Conservation (phyloP, 148 eudicot genomes). For the Rhododendron ferrugineum region DNA sequence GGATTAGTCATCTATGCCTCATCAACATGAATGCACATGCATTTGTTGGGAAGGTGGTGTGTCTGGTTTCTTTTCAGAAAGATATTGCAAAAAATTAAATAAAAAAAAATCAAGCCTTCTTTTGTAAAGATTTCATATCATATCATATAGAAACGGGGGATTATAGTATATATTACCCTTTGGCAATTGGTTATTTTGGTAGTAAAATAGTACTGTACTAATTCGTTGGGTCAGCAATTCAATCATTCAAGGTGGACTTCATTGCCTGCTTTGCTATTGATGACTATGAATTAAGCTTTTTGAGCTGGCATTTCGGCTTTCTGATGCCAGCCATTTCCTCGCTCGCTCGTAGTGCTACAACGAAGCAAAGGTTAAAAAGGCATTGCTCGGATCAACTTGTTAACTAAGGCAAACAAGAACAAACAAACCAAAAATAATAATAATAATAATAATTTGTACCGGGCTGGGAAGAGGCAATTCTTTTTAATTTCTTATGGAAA, state of each 20-base stretch:
- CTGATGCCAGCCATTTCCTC: neutral
- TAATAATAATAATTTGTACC: neutral
- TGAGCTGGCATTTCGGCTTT: conserved; percentile 9
- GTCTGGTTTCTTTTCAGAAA: neutral
- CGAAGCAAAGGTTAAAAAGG: neutral
- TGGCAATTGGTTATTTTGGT: neutral
- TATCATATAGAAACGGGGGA: neutral
- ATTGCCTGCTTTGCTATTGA: neutral
- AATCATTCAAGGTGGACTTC: neutral
- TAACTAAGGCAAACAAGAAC: neutral
- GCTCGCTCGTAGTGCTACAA: neutral
- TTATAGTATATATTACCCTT: too few relatives aligned
- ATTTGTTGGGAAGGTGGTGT: neutral
- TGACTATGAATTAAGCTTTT: conserved; percentile 5
- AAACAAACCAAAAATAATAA: neutral
- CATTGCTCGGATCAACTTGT: neutral
- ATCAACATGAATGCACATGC: neutral
- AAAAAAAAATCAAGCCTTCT: neutral
- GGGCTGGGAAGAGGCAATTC: neutral
- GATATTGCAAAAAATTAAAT: neutral
- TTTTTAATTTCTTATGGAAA: neutral
- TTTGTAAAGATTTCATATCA: conserved; percentile 1
- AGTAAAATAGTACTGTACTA: neutral
- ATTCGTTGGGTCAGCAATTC: neutral
- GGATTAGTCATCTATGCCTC: conserved; percentile 20